phyloP scores from a whole-genome alignment of 1,284 basidiomycete genomes.

The Heterobasidion occidentale region DNA sequence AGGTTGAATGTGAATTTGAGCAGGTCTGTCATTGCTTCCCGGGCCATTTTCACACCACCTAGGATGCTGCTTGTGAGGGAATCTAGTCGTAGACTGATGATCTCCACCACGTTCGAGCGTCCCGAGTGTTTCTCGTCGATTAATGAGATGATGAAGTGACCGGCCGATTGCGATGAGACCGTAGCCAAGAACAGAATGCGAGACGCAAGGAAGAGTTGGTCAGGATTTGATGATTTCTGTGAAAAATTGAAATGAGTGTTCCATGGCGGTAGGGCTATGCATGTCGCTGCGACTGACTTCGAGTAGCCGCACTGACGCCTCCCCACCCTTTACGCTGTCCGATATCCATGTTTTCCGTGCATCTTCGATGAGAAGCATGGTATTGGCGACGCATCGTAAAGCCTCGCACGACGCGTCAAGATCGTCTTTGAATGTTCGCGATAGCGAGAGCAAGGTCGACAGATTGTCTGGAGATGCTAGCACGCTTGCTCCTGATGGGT shows the following conservation, averaged over 20 bases:
- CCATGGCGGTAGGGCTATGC: background rate
- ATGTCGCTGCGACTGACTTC: slow-evolving; percentile 43
- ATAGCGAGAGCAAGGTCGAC: slow-evolving; percentile 42
- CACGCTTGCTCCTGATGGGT: slow-evolving; percentile 58
- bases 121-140: slow-evolving; percentile 52
- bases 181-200: slow-evolving; percentile 72
- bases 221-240: slow-evolving; percentile 54
- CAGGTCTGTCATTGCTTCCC: slow-evolving; percentile 68
- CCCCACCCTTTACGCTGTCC: slow-evolving; percentile 55
- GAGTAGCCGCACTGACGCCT: slow-evolving; percentile 45
- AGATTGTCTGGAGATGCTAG: slow-evolving; percentile 50
- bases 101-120: slow-evolving; percentile 40
- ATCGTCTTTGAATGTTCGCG: slow-evolving; percentile 42
- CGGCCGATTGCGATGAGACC: slow-evolving; percentile 33
- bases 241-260: background rate
- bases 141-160: slow-evolving; percentile 43
- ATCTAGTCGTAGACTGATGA: slow-evolving; percentile 52
- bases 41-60: slow-evolving; percentile 42
- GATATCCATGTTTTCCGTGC: slow-evolving; percentile 51
- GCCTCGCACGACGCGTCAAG: slow-evolving; percentile 60
- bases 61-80: slow-evolving; percentile 37
- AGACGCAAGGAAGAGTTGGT: slow-evolving; percentile 65
- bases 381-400: slow-evolving; percentile 69
- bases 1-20: slow-evolving; percentile 76
- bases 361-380: slow-evolving; percentile 57